Percentiles rank a stretch among this genome's conserved stretches.
Conservation (phyloP, 345 rosid genomes). For the Cardiospermum halicacabum region DNA sequence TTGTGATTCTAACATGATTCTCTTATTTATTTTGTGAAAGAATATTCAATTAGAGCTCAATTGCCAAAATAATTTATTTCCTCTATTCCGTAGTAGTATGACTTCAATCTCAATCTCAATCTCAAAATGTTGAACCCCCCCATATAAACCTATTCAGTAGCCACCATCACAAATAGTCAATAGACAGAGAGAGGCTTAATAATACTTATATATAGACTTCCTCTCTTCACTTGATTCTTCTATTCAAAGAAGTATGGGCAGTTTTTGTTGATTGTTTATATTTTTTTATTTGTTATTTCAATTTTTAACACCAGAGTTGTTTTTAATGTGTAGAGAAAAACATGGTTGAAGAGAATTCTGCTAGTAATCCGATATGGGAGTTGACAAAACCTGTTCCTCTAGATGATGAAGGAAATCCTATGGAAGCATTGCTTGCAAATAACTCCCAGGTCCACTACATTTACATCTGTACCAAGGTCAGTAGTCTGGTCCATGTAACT, state of each 20-base stretch:
- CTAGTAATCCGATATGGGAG: conserved; percentile 42
- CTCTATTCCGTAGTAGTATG: no score
- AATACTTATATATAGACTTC: background rate
- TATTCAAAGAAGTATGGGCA: background rate
- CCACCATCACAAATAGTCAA: background rate
- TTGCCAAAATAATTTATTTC: background rate
- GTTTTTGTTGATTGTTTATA: background rate
- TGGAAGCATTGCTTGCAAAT: conserved; percentile 58
- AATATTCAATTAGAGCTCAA: background rate
- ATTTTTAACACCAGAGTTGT: background rate
- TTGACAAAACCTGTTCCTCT: conserved; percentile 58
- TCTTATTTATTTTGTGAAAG: background rate
- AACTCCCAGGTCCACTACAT: conserved; percentile 76
- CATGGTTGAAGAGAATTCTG: conserved; percentile 34
- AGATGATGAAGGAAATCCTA: conserved; percentile 48
- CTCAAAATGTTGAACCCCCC: background rate
- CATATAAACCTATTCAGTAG: background rate
- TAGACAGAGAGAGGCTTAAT: background rate
- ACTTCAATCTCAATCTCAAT: no score
- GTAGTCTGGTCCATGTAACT: background rate
- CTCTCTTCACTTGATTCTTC: background rate
- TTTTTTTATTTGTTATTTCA: background rate
- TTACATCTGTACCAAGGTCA: conserved; percentile 62
- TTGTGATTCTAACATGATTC: background rate
- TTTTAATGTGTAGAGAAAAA: conserved; percentile 45